Base-by-base conservation (phyloP, 192 early-diverging fungal genomes). In the Chytriomyces sp. region DNA sequence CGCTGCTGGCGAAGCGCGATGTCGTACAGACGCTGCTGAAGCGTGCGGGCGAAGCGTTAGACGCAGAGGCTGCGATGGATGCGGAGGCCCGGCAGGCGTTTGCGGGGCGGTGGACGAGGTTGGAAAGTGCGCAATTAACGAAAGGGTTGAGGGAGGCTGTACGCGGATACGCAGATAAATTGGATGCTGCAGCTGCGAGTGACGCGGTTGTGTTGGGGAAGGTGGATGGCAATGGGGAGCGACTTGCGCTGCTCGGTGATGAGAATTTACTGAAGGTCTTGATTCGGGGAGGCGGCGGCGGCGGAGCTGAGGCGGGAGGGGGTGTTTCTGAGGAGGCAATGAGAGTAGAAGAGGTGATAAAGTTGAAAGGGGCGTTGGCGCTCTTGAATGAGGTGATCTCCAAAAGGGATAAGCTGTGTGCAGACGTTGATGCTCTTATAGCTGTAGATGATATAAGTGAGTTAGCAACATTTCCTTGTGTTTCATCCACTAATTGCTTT, bases 361-460 rank as follows among this genome's bases (percentile, higher is more conserved):
- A 68, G 34, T 56, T 68, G 49, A 53, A 55, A 34, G 65, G 26
- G 36, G 65, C 34, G 26, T 17, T 68, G 22, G 30, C 65, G 25
- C 33, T 68, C 34, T 55, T 68, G 65, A 68, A 55, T 68, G 65
- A 68, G 17, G 33, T 68, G 25, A 17, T 68, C n/a, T 31, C 12
- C 17, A 68, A 68, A 30, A 6, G 65, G 32, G 36, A 55, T 5
- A 17, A 38, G 25, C 22, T 56, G 17, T 6, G 30, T 1, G 17
- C 12, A 25, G 26, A 68, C 7, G 34, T 68, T 32, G 52, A 68
- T 8, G 65, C 17, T 17, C 25, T 38, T 14, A 39, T 28, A 44
- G 17, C 8, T 1, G 37, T 12, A 34, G 62, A 64, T 41, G 62
- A 64, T 64, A 41, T 64, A 26, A 25, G 62, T 64, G 37, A 44